phyloP scores from a whole-genome alignment of 1,284 basidiomycete species.

The Takashimella tepidaria region DNA sequence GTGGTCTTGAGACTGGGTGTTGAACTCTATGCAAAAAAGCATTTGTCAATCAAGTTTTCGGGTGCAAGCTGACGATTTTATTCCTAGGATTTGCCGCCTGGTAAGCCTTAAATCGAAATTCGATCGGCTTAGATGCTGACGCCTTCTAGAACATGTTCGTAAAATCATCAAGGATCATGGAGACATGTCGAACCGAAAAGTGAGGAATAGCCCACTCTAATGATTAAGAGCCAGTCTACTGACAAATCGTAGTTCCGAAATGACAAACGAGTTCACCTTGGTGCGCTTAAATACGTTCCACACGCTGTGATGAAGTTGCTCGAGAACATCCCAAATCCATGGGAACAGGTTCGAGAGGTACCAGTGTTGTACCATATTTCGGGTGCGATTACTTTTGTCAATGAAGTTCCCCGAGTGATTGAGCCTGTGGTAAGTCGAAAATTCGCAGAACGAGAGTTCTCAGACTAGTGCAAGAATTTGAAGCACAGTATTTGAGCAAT shows the following conservation, averaged over 20 bases:
- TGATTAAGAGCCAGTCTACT: too few species aligned
- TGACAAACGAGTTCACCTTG: constrained; percentile 97
- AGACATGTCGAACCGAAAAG: constrained; percentile 89
- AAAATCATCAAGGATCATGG: constrained; percentile 98
- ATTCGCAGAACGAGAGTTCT: neutral
- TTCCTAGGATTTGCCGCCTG: constrained; percentile 44
- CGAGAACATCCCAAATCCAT: constrained; percentile 98
- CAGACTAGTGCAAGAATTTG: too few species aligned
- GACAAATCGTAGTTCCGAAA: constrained; percentile 83
- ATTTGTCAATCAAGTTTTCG: too few species aligned
- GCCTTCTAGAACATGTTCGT: constrained; percentile 74
- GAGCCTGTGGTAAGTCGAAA: constrained; percentile 66
- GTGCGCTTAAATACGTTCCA: constrained; percentile 97
- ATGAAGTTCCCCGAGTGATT: constrained; percentile 93
- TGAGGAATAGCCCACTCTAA: constrained; percentile 8
- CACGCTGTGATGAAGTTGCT: constrained; percentile 99
- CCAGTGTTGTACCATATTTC: constrained; percentile 97
- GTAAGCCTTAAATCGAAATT: constrained; percentile 2
- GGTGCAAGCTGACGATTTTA: constrained; percentile 7
- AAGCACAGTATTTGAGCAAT: too few species aligned
- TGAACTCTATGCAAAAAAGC: neutral
- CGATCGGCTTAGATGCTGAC: neutral
- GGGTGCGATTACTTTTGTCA: constrained; percentile 99
- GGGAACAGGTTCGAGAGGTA: constrained; percentile 99
- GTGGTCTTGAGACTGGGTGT: too few species aligned